Percentiles rank a stretch among this genome's conserved stretches.
Conservation (phyloP, 2,329 filamentous ascomycete genomes). For the Cladosporium sp. region DNA sequence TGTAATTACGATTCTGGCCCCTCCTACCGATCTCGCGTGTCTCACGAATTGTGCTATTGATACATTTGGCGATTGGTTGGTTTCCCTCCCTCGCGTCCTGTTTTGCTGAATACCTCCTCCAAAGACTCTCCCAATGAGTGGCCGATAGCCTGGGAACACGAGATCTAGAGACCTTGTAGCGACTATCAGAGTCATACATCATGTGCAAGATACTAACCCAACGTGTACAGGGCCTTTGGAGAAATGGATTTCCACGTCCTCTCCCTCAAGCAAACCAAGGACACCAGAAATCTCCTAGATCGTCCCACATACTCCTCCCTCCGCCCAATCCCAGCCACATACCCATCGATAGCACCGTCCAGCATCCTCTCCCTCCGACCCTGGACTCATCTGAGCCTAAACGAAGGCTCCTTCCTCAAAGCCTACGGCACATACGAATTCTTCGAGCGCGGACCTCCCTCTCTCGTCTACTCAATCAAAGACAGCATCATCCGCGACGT, state of each 20-base stretch:
- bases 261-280: slow-evolving; percentile 17
- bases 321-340: slow-evolving; percentile 33
- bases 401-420: slow-evolving; percentile 69
- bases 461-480: slow-evolving; percentile 27
- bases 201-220: neutral
- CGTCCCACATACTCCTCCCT: slow-evolving; percentile 4
- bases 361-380: slow-evolving; percentile 54
- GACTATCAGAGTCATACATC: too few species aligned
- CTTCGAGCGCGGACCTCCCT: slow-evolving; percentile 55
- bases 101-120: too few species aligned
- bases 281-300: neutral
- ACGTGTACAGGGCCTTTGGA: slow-evolving; percentile 25
- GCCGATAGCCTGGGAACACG: too few species aligned
- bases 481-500: slow-evolving; percentile 18
- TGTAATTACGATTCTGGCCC: slow-evolving; percentile 45
- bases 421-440: slow-evolving; percentile 69
- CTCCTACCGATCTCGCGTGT: slow-evolving; percentile 57
- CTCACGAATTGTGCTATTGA: slow-evolving; percentile 56
- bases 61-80: slow-evolving; percentile 33
- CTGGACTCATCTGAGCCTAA: slow-evolving; percentile 63
- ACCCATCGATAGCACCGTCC: slow-evolving; percentile 45
- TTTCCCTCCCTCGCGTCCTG: too few species aligned
- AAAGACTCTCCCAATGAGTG: too few species aligned
- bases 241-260: slow-evolving; percentile 32
- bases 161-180: too few species aligned